Evolutionary conservation across 208 protist species (phyloP), one percentile per base, ranked within the genome.

Genomic region (Acanthamoeba sp.): DNA sequence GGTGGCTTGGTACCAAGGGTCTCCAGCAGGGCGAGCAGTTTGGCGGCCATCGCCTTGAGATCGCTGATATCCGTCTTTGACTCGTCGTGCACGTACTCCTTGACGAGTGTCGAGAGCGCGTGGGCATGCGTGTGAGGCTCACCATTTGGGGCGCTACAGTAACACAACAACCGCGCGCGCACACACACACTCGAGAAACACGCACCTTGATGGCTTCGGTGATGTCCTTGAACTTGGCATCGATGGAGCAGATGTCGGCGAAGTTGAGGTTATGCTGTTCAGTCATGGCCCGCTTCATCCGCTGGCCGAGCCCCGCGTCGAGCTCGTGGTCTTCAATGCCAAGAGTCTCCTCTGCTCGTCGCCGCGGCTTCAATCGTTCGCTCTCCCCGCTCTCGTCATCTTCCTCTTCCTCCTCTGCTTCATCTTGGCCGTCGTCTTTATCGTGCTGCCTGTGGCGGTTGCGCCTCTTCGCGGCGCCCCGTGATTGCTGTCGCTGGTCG

Each of bases 21-120:
- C 12, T 87, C 78, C 20, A 87, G 22, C 20, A 87, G 45, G 34
- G 3, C 6, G 4, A 87, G 78, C 48, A 87, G 78, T 32, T 87
- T 52, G n/a, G 40, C 4, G 9, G 78, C 78, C n/a, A 38, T 40
- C 0, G 40, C 3, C 78, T 32, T 55, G 12, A 87, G 78, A n/a
- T 87, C 78, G n/a, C 40, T 29, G 4, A 87, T 20, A 10, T 87
- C 78, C n/a, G 78, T 87, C 48, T 87, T 87, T 5, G n/a, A n/a
- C 10, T 87, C 78, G 42, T 87, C 78, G 22, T 87, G 20, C 24
- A 87, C 18, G n/a, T 87, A 87, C 29, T 1, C 42, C 78, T 87
- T 22, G 32, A n/a, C n/a, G 55, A 62, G 7, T 62, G n/a, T n/a
- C n/a, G n/a, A n/a, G n/a, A n/a, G n/a, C n/a, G n/a, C n/a, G n/a